Evolutionary conservation across 2,329 filamentous ascomycete genomes (phyloP), one percentile per base, ranked within the genome.

Genomic region (Paramyrothecium sp.): DNA sequence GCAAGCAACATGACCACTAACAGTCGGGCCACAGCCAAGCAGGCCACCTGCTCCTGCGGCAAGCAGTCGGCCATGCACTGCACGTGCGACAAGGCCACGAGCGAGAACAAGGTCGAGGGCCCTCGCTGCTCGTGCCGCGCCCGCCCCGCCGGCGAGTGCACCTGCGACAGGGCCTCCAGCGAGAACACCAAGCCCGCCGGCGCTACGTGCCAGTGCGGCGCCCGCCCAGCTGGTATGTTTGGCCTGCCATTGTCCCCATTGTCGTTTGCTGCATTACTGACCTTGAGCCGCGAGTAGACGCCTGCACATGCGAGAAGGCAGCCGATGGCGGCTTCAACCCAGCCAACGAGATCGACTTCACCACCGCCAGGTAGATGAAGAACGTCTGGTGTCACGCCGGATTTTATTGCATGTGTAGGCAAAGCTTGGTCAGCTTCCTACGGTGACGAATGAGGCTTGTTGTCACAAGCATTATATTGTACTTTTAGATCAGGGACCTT

Each of bases 1-100:
- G n/a, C 19, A 20, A 19, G 8, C 19, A 41, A 20, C 5, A 30
- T 30, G 26, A 20, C 20, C 21, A 10, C 53, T 57, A 59, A 62
- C 59, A 56, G 5, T 56, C 54, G 21, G 20, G 7, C 17, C 51
- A 49, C 64, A 85, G 86, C 85, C 65, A 74, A 85, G 66, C 81
- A 88, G 74, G 86, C 86, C 10, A 88, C 81, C 59, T 97, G 92
- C 85, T 96, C 91, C 17, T 98, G 94, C 73, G 94, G 94, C 70
- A 87, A 97, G 80, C 84, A 95, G 72, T 85, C 87, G 3, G 94
- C 94, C 53, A 86, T 97, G 52, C 82, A 93, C 73, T 98, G 94
- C 85, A 89, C 81, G 61, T 97, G 94, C 79, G 86, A 86, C 67
- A 93, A 91, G 75, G 84, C 92, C 3, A 62, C 81, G 3, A 75